Percentiles rank a stretch among this genome's conserved stretches.
phyloP scores from a whole-genome alignment of 1,284 basidiomycete genomes.

The Rhizoctonia solani region DNA sequence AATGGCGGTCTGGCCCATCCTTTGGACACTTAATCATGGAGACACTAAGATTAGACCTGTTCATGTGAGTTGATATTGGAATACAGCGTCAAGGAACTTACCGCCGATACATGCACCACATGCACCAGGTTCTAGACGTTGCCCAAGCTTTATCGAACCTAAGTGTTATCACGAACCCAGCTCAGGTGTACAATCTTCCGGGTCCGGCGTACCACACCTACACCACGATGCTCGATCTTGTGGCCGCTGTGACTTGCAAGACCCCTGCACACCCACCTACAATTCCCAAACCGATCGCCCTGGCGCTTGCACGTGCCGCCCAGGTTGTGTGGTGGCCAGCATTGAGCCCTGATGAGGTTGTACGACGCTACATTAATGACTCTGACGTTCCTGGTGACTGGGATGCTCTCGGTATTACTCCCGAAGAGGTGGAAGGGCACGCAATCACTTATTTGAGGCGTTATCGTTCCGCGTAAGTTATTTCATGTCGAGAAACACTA shows the following conservation, averaged over 20 bases:
- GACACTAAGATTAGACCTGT: slow-evolving; percentile 87
- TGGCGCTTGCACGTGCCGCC: slow-evolving; percentile 64
- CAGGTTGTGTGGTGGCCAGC: slow-evolving; percentile 93
- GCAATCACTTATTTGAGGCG: slow-evolving; percentile 91
- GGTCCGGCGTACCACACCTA: slow-evolving; percentile 88
- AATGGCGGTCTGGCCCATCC: slow-evolving; percentile 94
- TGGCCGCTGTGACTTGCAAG: slow-evolving; percentile 80
- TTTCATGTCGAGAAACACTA: background rate
- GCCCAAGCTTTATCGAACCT: slow-evolving; percentile 89
- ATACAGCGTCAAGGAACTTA: background rate
- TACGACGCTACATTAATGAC: slow-evolving; percentile 87
- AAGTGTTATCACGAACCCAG: slow-evolving; percentile 63
- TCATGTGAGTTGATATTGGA: slow-evolving; percentile 68
- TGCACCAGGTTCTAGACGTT: slow-evolving; percentile 80
- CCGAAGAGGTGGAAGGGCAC: slow-evolving; percentile 85
- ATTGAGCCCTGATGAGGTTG: slow-evolving; percentile 88
- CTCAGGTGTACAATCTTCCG: slow-evolving; percentile 77
- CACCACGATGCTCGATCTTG: slow-evolving; percentile 82
- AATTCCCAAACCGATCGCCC: slow-evolving; percentile 77
- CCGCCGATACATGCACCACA: background rate
- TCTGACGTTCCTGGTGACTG: slow-evolving; percentile 45
- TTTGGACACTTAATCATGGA: slow-evolving; percentile 91
- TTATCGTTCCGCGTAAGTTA: slow-evolving; percentile 72
- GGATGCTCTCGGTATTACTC: slow-evolving; percentile 61
- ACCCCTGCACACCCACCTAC: slow-evolving; percentile 69